Evolutionary conservation across 768 basidiomycete species (phyloP).

Genomic region (Tricholoma matsutake): DNA sequence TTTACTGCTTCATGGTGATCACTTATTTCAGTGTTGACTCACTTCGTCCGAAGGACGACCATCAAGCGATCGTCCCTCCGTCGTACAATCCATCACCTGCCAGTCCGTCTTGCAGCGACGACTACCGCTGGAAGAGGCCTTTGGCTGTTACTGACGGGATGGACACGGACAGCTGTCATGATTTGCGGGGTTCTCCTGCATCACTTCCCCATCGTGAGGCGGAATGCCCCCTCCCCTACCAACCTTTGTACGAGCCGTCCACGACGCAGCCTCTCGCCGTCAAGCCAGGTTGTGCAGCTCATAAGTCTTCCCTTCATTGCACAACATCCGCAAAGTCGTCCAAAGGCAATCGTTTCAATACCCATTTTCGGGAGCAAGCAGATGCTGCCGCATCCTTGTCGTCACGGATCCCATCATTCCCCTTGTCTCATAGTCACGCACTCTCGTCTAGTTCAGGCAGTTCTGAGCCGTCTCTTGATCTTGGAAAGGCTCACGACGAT

Average conservation of each 20-base stretch:
- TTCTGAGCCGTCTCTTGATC: not conserved
- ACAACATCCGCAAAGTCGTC: not conserved
- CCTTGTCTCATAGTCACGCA: not conserved
- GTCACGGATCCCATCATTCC: not conserved
- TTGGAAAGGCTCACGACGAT: not conserved
- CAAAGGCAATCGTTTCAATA: not conserved
- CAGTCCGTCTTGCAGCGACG: no score
- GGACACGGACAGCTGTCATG: not conserved
- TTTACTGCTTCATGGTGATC: not conserved
- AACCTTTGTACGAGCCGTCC: not conserved
- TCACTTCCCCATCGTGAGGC: not conserved
- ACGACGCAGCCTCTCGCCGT: not conserved
- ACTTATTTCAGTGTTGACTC: not conserved
- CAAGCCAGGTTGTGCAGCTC: not conserved
- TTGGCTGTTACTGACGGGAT: not conserved
- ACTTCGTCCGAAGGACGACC: not conserved
- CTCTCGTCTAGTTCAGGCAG: not conserved
- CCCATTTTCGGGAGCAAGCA: not conserved
- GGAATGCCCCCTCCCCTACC: not conserved
- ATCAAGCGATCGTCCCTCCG: not conserved
- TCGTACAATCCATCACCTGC: not conserved
- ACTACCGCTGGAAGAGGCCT: no score
- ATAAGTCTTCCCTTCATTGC: not conserved
- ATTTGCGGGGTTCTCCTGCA: not conserved
- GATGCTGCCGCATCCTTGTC: not conserved